Percentiles rank a stretch among this genome's conserved stretches.
Conservation (phyloP, 208 protist species). For the Trypanosoma conorhini region DNA sequence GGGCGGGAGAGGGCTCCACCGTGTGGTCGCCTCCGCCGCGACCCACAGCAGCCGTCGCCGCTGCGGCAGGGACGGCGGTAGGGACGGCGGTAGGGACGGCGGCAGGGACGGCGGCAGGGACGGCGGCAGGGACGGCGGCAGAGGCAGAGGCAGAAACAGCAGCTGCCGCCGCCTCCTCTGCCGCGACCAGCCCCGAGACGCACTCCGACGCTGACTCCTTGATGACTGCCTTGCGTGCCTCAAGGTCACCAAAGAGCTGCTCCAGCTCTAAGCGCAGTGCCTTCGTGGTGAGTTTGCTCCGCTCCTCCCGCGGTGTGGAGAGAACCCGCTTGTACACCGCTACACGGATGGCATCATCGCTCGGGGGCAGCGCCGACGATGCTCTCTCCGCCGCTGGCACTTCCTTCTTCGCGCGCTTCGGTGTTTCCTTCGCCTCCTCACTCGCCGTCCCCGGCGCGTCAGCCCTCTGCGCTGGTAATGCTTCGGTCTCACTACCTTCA, state of each 20-base stretch:
- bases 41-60: not conserved
- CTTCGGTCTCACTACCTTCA: not conserved
- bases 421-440: not conserved
- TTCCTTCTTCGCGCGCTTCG: conserved; percentile 8
- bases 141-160: not conserved
- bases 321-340: conserved; percentile 72
- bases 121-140: not conserved
- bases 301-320: conserved; percentile 43
- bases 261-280: conserved; percentile 63
- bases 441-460: not conserved
- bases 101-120: not conserved
- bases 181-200: conserved; percentile 56
- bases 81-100: not conserved
- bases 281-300: conserved; percentile 61
- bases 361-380: conserved; percentile 9
- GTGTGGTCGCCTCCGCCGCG: not conserved
- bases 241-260: conserved; percentile 45
- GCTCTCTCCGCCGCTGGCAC: conserved; percentile 4
- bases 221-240: conserved; percentile 58
- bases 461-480: conserved; percentile 18
- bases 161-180: conserved; percentile 43
- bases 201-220: conserved; percentile 66
- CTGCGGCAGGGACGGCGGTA: not conserved
- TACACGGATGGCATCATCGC: conserved; percentile 66
- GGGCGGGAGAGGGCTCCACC: conserved; percentile 23